phyloP scores from a whole-genome alignment of 495 filamentous ascomycete species.

The Articulospora tetracladia region DNA sequence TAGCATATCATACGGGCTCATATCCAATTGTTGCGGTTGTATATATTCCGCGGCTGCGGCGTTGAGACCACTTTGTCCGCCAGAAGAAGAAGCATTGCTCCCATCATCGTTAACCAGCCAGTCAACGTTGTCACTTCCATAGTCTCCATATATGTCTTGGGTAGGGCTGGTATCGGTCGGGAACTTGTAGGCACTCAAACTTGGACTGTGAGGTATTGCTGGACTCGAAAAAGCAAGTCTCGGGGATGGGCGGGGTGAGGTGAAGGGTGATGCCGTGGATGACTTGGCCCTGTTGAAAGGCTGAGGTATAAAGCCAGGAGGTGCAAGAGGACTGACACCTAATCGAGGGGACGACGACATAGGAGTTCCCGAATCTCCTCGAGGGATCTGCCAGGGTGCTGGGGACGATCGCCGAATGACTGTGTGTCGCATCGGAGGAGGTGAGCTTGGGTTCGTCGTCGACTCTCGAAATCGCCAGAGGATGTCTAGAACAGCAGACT shows the following conservation, averaged over 20 bases:
- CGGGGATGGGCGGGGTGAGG: slow-evolving; percentile 90
- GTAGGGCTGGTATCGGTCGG: slow-evolving; percentile 65
- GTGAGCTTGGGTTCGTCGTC: slow-evolving; percentile 66
- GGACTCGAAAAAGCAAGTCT: slow-evolving; percentile 87
- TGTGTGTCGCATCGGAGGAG: slow-evolving; percentile 81
- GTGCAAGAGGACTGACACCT: slow-evolving; percentile 74
- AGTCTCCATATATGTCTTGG: slow-evolving; percentile 85
- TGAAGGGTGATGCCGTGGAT: slow-evolving; percentile 83
- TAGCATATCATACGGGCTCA: slow-evolving; percentile 98
- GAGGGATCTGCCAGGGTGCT: slow-evolving; percentile 81
- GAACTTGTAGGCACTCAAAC: slow-evolving; percentile 90
- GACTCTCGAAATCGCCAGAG: slow-evolving; percentile 88
- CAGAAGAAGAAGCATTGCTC: slow-evolving; percentile 65
- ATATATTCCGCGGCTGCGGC: slow-evolving; percentile 78
- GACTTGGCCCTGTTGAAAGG: slow-evolving; percentile 70
- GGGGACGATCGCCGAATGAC: slow-evolving; percentile 88
- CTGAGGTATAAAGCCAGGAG: slow-evolving; percentile 76
- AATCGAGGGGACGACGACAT: slow-evolving; percentile 70
- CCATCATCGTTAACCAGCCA: slow-evolving; percentile 94
- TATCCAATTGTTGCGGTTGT: slow-evolving; percentile 67
- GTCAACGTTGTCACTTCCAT: slow-evolving; percentile 89
- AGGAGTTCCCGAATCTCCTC: slow-evolving; percentile 66
- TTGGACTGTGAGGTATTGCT: slow-evolving; percentile 92
- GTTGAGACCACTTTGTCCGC: slow-evolving; percentile 57
- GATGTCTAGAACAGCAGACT: slow-evolving; percentile 87